A percentile compares a stretch with the other conserved stretches of the same genome.
Evolutionary conservation across 305 asterid genomes (phyloP).

Genomic region (Caryopteris hybrid): DNA sequence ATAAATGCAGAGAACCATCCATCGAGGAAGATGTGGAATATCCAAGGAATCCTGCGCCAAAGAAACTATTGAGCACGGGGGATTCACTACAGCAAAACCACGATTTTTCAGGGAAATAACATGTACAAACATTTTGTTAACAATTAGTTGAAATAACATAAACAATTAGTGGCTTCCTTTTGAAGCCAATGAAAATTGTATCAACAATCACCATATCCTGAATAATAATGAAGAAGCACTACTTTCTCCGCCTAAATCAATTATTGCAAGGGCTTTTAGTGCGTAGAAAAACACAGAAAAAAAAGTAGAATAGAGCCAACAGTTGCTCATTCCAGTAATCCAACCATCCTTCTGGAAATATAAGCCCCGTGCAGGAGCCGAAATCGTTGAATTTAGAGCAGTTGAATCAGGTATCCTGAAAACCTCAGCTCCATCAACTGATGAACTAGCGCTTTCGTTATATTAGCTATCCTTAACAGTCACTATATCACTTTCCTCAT

Average conservation of each 20-base stretch:
- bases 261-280: background rate
- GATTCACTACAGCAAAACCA: slow-evolving; percentile 40
- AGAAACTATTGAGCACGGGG: slow-evolving; percentile 88
- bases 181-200: slow-evolving; percentile 1
- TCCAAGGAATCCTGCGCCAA: slow-evolving; percentile 99
- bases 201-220: slow-evolving; percentile 7
- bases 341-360: background rate
- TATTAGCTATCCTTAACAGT: background rate
- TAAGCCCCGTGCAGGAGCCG: background rate
- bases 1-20: slow-evolving; percentile 88
- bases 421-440: background rate
- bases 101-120: slow-evolving; percentile 37
- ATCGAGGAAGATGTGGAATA: slow-evolving; percentile 81
- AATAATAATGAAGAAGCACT: background rate
- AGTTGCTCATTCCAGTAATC: too few relatives aligned
- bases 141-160: slow-evolving; percentile 18
- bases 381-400: background rate
- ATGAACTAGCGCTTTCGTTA: background rate
- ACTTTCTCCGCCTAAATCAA: background rate
- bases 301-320: too few relatives aligned
- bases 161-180: slow-evolving; percentile 21
- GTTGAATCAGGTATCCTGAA: background rate
- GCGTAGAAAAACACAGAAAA: background rate
- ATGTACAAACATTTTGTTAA: slow-evolving; percentile 23
- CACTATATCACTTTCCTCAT: background rate